phyloP scores from a whole-genome alignment of 345 rosid genomes.

The Camelina laxa region DNA sequence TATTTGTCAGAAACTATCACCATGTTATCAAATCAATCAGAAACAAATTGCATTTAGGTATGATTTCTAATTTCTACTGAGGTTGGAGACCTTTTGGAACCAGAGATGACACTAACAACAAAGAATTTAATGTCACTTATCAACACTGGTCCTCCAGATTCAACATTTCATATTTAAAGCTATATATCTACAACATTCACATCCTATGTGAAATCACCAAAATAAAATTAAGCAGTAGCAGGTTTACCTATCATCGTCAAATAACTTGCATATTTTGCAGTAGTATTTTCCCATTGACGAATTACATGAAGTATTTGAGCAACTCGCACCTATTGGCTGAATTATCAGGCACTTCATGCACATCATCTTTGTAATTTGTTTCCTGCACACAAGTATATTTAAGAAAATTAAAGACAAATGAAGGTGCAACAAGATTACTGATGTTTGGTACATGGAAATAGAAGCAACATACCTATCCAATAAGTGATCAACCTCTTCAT shows the following conservation, averaged over 20 bases:
- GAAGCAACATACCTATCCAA: conserved; percentile 59
- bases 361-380: conserved; percentile 71
- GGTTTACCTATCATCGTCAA: conserved; percentile 71
- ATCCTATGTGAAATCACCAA: neutral
- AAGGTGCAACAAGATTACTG: neutral
- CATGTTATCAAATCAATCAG: too few species aligned
- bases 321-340: conserved; percentile 63
- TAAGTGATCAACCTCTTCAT: conserved; percentile 74
- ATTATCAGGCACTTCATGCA: conserved; percentile 81
- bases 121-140: neutral
- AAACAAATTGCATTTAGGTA: neutral
- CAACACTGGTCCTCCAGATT: neutral
- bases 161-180: neutral
- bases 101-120: neutral
- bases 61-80: neutral
- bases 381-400: conserved; percentile 48
- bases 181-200: neutral
- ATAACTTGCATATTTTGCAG: conserved; percentile 78
- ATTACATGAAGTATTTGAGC: conserved; percentile 63
- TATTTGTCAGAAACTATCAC: too few species aligned
- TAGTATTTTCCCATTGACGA: conserved; percentile 76
- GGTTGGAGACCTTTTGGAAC: neutral
- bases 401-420: conserved; percentile 13
- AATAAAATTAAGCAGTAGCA: conserved; percentile 2
- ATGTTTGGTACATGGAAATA: conserved; percentile 2